Conservation (phyloP, 805 yeast species). For the Peterozyma toletana region DNA sequence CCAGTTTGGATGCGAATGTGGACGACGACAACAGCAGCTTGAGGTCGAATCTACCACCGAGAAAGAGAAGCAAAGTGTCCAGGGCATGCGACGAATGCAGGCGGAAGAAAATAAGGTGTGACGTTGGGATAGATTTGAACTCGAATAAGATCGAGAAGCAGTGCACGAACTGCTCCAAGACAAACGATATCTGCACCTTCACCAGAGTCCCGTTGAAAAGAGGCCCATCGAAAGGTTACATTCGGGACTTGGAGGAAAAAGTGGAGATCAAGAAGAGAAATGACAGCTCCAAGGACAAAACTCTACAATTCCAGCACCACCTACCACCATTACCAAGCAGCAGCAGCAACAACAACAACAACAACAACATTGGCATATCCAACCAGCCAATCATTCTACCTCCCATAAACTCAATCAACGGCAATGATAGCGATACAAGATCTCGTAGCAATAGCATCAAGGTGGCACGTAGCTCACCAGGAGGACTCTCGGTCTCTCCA, state of each 20-base stretch:
- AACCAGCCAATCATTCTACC: background rate
- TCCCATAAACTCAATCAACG: no score
- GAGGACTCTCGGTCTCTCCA: background rate
- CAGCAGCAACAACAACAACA: slow-evolving; percentile 1
- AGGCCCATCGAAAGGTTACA: slow-evolving; percentile 74
- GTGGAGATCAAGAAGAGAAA: slow-evolving; percentile 15
- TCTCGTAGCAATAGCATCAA: no score
- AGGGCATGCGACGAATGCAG: slow-evolving; percentile 81
- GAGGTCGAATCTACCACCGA: slow-evolving; percentile 10
- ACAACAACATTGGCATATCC: background rate
- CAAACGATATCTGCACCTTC: slow-evolving; percentile 56
- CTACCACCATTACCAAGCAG: slow-evolving; percentile 6
- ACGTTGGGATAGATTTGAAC: slow-evolving; percentile 43
- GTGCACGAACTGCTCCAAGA: slow-evolving; percentile 59
- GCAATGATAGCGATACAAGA: no score
- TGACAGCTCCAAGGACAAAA: background rate
- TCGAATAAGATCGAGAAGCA: slow-evolving; percentile 39
- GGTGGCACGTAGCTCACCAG: background rate
- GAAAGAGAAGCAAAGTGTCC: slow-evolving; percentile 67
- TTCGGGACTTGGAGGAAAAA: slow-evolving; percentile 33
- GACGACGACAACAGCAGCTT: background rate
- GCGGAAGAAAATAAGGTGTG: slow-evolving; percentile 64
- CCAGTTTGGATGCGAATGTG: no score
- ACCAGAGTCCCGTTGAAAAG: slow-evolving; percentile 68
- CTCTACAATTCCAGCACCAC: slow-evolving; percentile 1